Base-by-base conservation (phyloP, 208 protist species). In the Lotmaria passim region DNA sequence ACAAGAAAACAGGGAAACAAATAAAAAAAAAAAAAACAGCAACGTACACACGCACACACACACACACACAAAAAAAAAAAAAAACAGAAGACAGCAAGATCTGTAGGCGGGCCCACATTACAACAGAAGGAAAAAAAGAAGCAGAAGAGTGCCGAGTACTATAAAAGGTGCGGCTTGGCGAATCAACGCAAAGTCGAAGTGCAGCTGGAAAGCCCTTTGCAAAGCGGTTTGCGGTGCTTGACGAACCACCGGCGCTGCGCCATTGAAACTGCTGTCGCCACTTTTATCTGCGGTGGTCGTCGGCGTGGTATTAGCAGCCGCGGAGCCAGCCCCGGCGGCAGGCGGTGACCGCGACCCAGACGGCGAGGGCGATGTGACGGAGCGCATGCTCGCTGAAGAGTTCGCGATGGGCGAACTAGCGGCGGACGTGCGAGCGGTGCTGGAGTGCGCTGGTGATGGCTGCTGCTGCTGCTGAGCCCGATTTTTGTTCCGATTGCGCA, bases 141-240 rank as follows among this genome's bases (percentile, higher is more conserved):
- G 34, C 39, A 77, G 41, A 28, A 50, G 1, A 5, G 63, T 61
- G 14, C 71, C 62, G 11, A 77, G 21, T 5, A 26, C 71, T 39
- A 77, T 50, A 41, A 77, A 77, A 7, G 63, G 63, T 2, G 62
- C 58, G 19, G 71, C 62, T 52, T 75, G 61, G 24, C 60, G 69
- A 10, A 75, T 39, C 11, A 75, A 21, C 2, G 58, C 44, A 33
- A 43, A 43, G 46, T 75, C 61, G 11, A 75, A 3, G 69, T 64
- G 12, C 43, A 51, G 23, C 0, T 23, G 31, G 2, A 59, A 23
- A 3, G 36, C 0, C 1, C 31, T 38, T 26, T 33, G n/a, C 4
- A 24, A 15, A 19, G 47, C 31, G 6, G 43, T 34, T 7, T 56
- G 44, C n/a, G 60, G 60, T 8, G 58, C 43, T 21, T 46, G 68